phyloP scores from a whole-genome alignment of 179 eudicot genomes.

The Spinacia oleracea region DNA sequence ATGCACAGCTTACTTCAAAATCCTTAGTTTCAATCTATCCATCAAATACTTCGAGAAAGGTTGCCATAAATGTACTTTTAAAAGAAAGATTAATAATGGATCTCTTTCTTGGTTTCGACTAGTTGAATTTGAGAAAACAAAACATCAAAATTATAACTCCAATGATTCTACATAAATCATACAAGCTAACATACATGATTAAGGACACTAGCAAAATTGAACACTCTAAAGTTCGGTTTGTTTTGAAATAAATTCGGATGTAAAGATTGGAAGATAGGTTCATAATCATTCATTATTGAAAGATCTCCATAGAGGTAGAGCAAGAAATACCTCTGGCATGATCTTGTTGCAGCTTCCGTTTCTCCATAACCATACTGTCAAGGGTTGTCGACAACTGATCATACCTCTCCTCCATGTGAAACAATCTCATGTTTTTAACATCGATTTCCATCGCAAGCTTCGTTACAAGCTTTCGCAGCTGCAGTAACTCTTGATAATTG shows the following conservation, averaged over 20 bases:
- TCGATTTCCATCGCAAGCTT: constrained; percentile 58
- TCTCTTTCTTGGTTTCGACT: not conserved
- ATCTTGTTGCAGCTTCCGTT: constrained; percentile 44
- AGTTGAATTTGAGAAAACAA: not conserved
- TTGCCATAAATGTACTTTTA: not conserved
- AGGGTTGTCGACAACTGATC: constrained; percentile 36
- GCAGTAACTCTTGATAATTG: constrained; percentile 29
- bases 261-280: not conserved
- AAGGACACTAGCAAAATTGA: not conserved
- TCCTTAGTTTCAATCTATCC: not conserved
- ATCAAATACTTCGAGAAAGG: not conserved
- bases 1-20: not conserved
- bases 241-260: not conserved
- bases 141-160: no score
- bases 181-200: not conserved
- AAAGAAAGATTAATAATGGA: not conserved
- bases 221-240: not conserved
- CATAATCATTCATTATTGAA: not conserved
- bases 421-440: constrained; percentile 47
- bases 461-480: constrained; percentile 39
- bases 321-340: constrained; percentile 39
- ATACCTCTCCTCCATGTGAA: constrained; percentile 42
- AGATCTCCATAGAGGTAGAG: not conserved
- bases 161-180: no score
- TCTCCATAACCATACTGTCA: constrained; percentile 39